These are phyloP conservation scores for Alternaria viburni DNA, from an alignment of 2,329 filamentous ascomycete genomes.

Conservation along the genomic window DNA sequence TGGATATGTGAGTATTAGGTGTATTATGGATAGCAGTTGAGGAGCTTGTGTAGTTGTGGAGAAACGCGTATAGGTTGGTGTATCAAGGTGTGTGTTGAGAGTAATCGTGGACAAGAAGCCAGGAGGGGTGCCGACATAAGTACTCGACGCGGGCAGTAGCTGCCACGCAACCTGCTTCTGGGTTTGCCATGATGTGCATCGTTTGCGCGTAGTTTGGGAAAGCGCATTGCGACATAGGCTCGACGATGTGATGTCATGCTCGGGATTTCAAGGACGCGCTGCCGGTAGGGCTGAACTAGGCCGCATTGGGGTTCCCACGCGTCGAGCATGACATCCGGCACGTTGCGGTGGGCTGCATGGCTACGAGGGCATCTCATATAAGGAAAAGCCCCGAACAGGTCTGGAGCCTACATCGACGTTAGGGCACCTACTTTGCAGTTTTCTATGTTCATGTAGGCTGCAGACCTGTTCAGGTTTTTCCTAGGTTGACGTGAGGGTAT, in stretches of 20 bases:
- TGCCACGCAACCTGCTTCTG: constrained; percentile 5
- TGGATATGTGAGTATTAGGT: not conserved
- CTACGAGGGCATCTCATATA: not conserved
- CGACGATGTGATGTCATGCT: constrained; percentile 19
- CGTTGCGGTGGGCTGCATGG: not conserved
- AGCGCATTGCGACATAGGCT: constrained; percentile 17
- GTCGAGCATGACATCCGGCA: not conserved
- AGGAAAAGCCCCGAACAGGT: not conserved
- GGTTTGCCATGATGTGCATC: constrained; percentile 19
- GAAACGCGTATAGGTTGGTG: constrained; percentile 4
- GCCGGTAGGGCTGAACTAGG: constrained; percentile 9
- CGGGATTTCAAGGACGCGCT: not conserved
- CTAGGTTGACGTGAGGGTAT: not conserved
- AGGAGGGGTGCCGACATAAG: not conserved
- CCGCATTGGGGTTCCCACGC: not conserved
- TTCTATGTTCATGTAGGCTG: not conserved
- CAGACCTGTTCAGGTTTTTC: not conserved
- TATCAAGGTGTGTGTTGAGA: not conserved
- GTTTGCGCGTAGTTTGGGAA: constrained; percentile 11
- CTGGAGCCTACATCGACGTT: too few species aligned
- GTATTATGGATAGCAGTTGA: not conserved
- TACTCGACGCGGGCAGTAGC: constrained; percentile 3
- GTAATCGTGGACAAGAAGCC: not conserved
- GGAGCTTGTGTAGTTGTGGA: not conserved
- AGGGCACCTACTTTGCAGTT: not conserved